phyloP scores from a whole-genome alignment of 768 basidiomycete species.

The Calocera viscosa region DNA sequence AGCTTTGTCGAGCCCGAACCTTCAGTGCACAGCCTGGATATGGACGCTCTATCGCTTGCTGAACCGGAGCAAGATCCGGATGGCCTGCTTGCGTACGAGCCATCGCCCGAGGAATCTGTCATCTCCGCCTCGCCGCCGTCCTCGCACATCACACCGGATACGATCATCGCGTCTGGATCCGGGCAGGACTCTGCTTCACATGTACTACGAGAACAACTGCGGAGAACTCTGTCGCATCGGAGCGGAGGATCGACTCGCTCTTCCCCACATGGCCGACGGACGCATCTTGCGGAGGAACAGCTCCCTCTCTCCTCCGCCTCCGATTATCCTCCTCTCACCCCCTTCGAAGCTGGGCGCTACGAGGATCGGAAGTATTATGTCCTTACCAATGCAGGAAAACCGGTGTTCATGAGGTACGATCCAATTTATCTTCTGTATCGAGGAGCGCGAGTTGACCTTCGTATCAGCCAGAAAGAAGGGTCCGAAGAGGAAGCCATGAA shows the following conservation, averaged over 20 bases:
- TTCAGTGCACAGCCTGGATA: background rate
- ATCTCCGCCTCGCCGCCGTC: background rate
- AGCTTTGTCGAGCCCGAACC: background rate
- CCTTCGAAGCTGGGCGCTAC: background rate
- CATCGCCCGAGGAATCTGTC: background rate
- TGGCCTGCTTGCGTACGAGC: background rate
- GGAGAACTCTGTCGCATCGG: background rate
- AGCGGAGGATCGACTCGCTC: background rate
- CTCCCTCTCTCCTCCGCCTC: background rate
- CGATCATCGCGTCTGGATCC: background rate
- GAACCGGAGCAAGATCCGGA: background rate
- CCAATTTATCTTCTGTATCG: background rate
- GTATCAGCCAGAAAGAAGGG: slow-evolving; percentile 10
- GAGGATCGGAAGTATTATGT: slow-evolving; percentile 67
- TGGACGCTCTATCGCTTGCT: too few species aligned
- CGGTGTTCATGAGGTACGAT: slow-evolving; percentile 77
- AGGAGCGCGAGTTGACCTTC: background rate
- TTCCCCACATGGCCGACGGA: background rate
- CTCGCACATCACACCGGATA: background rate
- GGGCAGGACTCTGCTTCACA: background rate
- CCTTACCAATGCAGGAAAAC: slow-evolving; percentile 91
- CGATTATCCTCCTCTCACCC: background rate
- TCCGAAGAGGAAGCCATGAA: slow-evolving; percentile 51
- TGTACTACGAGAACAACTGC: background rate
- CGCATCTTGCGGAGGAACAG: background rate